phyloP scores from a whole-genome alignment of 148 eudicot genomes.

The Vaccinium macrocarpon region DNA sequence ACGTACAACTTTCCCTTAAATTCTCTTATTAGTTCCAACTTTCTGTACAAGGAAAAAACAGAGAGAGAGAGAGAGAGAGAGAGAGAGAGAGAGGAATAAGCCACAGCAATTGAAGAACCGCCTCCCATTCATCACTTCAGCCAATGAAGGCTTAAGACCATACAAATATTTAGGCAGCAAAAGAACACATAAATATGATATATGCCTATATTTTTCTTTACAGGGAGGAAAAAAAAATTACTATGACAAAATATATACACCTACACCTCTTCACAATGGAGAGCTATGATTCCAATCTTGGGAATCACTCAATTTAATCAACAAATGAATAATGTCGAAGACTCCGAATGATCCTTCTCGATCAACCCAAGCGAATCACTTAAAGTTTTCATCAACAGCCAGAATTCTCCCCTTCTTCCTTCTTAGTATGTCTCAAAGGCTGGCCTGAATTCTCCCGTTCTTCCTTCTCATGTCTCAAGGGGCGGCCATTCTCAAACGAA shows the following conservation, averaged over 20 bases:
- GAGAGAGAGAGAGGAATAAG: not conserved
- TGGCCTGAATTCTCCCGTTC: conserved; percentile 23
- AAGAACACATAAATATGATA: not conserved
- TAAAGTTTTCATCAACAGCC: not conserved
- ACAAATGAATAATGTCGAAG: conserved; percentile 10
- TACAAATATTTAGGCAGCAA: not conserved
- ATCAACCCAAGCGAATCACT: not conserved
- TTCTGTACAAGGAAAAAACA: not conserved
- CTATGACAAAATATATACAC: not conserved
- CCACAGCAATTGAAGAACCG: not conserved
- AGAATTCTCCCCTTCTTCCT: conserved; percentile 21
- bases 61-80: not conserved
- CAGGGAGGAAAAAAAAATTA: not conserved
- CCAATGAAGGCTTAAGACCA: not conserved
- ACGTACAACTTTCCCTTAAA: not conserved
- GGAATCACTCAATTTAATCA: not conserved
- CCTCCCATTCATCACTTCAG: not conserved
- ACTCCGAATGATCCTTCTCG: not conserved
- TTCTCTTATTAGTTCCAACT: not conserved
- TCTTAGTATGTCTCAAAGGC: conserved; percentile 16
- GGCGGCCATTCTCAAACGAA: conserved; percentile 26
- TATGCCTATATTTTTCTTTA: not conserved
- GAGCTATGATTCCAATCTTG: not conserved
- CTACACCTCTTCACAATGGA: conserved; percentile 1
- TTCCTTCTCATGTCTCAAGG: conserved; percentile 16